Conservation (phyloP, 2,329 filamentous ascomycete genomes). For the Decorospora gaudefroyi region DNA sequence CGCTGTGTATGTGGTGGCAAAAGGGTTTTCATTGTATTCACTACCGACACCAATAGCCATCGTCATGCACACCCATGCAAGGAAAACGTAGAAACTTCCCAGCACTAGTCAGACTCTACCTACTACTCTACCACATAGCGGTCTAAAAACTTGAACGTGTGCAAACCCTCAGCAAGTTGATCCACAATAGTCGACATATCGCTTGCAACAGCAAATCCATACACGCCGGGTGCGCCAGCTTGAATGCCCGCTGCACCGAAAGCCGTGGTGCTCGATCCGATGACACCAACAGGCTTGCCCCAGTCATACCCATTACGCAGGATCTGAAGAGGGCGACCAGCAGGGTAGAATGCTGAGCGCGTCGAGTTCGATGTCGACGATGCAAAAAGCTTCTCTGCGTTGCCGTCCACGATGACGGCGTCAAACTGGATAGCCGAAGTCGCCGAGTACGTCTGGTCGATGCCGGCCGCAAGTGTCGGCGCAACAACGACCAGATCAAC, state of each 20-base stretch:
- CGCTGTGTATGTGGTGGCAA: no score
- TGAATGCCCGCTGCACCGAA: slow-evolving; percentile 54
- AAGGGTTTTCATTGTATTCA: no score
- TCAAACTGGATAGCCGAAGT: slow-evolving; percentile 67
- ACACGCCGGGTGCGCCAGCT: slow-evolving; percentile 47
- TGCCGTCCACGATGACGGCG: slow-evolving; percentile 64
- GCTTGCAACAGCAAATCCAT: slow-evolving; percentile 16
- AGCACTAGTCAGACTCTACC: no score
- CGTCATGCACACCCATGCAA: no score
- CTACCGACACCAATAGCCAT: no score
- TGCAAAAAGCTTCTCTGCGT: slow-evolving; percentile 61
- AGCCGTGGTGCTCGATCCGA: slow-evolving; percentile 55
- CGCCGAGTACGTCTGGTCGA: slow-evolving; percentile 67
- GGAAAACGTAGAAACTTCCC: no score
- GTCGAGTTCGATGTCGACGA: slow-evolving; percentile 34
- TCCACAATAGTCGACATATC: slow-evolving; percentile 25
- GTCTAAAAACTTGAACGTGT: slow-evolving; percentile 67
- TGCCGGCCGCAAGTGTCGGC: slow-evolving; percentile 58
- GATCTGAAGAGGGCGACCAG: slow-evolving; percentile 66
- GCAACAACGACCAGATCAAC: slow-evolving; percentile 65
- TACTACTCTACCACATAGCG: background rate
- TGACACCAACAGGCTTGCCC: slow-evolving; percentile 69
- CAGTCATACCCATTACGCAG: slow-evolving; percentile 66
- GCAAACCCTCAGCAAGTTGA: slow-evolving; percentile 57
- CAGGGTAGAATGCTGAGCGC: slow-evolving; percentile 63